Evolutionary conservation across 2,329 filamentous ascomycete species (phyloP).

Genomic region (Alternaria triticimaculans): DNA sequence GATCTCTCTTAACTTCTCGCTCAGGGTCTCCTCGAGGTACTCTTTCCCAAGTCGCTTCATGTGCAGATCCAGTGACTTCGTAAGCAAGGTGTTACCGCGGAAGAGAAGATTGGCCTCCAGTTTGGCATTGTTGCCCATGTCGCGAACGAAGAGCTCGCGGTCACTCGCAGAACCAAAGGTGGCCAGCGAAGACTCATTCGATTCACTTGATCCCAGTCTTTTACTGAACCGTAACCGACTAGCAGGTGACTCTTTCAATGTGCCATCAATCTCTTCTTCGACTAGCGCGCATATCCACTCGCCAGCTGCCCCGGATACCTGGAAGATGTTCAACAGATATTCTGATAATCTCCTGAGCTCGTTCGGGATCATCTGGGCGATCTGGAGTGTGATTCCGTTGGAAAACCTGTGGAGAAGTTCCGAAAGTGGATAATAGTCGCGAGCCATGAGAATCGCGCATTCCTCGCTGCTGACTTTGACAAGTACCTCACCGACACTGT

Average conservation of each 20-base stretch:
- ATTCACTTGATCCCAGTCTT: slow-evolving; percentile 74
- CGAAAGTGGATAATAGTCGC: slow-evolving; percentile 83
- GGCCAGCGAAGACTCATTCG: slow-evolving; percentile 57
- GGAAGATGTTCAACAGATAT: slow-evolving; percentile 90
- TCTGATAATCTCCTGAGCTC: slow-evolving; percentile 84
- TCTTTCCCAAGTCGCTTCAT: slow-evolving; percentile 95
- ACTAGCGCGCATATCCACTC: slow-evolving; percentile 94
- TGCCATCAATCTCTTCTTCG: slow-evolving; percentile 95
- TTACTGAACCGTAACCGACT: slow-evolving; percentile 72
- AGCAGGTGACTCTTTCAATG: slow-evolving; percentile 79
- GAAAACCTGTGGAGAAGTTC: slow-evolving; percentile 85
- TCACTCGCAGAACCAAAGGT: slow-evolving; percentile 59
- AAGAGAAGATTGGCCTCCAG: slow-evolving; percentile 95
- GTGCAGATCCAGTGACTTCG: slow-evolving; percentile 90
- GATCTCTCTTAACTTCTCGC: slow-evolving; percentile 86
- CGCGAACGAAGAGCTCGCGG: slow-evolving; percentile 74
- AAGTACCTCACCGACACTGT: slow-evolving; percentile 81
- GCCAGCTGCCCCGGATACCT: slow-evolving; percentile 81
- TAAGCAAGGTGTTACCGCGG: slow-evolving; percentile 90
- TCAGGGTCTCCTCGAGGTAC: slow-evolving; percentile 85
- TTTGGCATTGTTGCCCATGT: slow-evolving; percentile 79
- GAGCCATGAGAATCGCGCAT: slow-evolving; percentile 83
- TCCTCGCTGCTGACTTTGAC: slow-evolving; percentile 86
- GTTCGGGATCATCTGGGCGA: slow-evolving; percentile 78
- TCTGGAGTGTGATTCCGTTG: slow-evolving; percentile 81